Percentiles rank a stretch among this genome's conserved stretches.
These are phyloP conservation scores for Coniella lustricola DNA, from an alignment of 2,329 filamentous ascomycete species.

Conservation along the genomic window DNA sequence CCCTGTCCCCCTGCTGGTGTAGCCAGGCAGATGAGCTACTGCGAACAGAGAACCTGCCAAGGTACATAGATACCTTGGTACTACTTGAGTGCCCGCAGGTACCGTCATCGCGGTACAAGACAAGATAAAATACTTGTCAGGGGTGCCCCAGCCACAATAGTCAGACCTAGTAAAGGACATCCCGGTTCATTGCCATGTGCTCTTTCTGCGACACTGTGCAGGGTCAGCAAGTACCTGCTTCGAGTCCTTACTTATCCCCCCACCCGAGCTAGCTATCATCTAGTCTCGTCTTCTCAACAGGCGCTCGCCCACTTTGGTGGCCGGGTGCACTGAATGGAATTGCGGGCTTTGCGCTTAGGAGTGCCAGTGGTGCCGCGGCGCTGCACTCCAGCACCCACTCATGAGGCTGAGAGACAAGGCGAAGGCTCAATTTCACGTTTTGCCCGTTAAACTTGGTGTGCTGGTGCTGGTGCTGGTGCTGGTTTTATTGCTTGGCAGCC, in stretches of 20 bases:
- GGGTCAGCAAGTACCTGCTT: constrained; percentile 2
- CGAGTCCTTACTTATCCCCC: neutral
- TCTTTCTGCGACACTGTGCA: constrained; percentile 11
- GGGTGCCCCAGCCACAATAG: neutral
- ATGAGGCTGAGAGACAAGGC: constrained; percentile 14
- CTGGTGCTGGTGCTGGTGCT: too few relatives aligned
- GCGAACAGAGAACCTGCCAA: neutral
- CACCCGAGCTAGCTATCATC: constrained; percentile 1
- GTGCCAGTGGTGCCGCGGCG: constrained; percentile 4
- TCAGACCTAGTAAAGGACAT: too few relatives aligned
- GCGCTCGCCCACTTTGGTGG: neutral
- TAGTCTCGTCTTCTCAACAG: constrained; percentile 53
- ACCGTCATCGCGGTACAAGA: neutral
- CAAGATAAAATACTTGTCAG: neutral
- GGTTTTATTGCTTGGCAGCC: too few relatives aligned
- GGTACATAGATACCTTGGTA: neutral
- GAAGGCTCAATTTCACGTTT: constrained; percentile 8
- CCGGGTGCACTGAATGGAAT: constrained; percentile 3
- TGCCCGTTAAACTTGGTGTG: constrained; percentile 5
- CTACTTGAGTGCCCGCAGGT: neutral
- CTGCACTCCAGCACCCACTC: constrained; percentile 6
- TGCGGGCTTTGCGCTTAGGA: constrained; percentile 7
- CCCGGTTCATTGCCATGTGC: constrained; percentile 3
- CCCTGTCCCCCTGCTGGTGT: neutral
- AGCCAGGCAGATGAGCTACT: neutral